A percentile compares a stretch with the other conserved stretches of the same genome.
These are phyloP conservation scores for Eudorina sp. DNA, from an alignment of 139 green algal species.

Conservation along the genomic window DNA sequence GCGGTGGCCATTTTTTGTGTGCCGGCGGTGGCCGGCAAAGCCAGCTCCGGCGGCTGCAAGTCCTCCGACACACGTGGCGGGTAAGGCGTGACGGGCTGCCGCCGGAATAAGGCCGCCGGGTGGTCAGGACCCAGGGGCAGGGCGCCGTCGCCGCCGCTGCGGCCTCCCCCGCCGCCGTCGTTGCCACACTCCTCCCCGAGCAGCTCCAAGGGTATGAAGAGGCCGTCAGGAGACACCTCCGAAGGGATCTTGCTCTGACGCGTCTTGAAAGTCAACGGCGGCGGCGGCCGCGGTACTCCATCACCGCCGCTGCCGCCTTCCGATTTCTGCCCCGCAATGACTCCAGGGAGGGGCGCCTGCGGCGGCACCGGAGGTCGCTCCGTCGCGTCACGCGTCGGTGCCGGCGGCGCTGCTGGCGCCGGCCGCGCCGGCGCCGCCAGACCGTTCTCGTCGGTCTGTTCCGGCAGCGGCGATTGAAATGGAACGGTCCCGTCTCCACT, in stretches of 20 bases:
- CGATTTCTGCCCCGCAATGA: neutral
- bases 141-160: neutral
- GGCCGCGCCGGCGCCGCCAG: neutral
- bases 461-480: neutral
- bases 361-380: neutral
- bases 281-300: neutral
- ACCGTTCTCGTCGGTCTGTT: neutral
- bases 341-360: neutral
- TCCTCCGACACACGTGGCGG: neutral
- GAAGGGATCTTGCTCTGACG: neutral
- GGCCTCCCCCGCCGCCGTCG: neutral
- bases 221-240: neutral
- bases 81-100: neutral
- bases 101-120: neutral
- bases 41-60: neutral
- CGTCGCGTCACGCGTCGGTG: neutral
- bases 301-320: neutral
- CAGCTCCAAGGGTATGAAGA: conserved; percentile 30
- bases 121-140: neutral
- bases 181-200: neutral
- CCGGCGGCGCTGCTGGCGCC: too few species aligned
- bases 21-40: neutral
- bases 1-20: too few species aligned
- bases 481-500: neutral
- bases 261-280: neutral